These are phyloP conservation scores for Auricularia auricula-judae DNA, from an alignment of 768 basidiomycete species.

Conservation along the genomic window DNA sequence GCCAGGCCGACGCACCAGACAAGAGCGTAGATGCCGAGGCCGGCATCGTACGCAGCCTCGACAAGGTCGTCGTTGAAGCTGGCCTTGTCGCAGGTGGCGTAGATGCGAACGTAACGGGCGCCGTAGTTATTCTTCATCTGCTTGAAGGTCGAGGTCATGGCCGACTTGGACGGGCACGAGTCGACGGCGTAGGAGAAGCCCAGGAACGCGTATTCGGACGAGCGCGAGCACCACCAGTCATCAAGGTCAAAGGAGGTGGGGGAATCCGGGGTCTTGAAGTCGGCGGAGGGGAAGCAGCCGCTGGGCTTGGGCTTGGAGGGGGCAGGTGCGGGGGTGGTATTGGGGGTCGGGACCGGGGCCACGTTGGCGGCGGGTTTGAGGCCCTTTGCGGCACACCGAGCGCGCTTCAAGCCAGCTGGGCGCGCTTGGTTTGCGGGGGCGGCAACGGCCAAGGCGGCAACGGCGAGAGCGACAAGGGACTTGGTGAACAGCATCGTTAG, in stretches of 20 bases:
- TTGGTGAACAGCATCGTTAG: not conserved
- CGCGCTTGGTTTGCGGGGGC: not conserved
- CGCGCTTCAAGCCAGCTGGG: not conserved
- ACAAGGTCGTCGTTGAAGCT: conserved; percentile 2
- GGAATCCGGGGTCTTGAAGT: not conserved
- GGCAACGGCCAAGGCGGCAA: not conserved
- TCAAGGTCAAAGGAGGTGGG: not conserved
- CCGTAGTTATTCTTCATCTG: conserved; percentile 4
- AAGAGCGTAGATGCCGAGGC: conserved; percentile 3
- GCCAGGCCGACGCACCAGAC: conserved; percentile 1
- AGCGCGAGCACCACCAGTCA: conserved; percentile 1
- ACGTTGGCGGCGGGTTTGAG: not conserved
- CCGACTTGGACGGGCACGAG: not conserved
- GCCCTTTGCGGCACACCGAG: not conserved
- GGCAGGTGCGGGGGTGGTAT: not conserved
- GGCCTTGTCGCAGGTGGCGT: conserved; percentile 5
- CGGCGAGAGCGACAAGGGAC: not conserved
- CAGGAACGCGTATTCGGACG: not conserved
- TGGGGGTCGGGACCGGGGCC: not conserved
- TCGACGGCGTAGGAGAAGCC: not conserved
- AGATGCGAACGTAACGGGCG: conserved; percentile 9
- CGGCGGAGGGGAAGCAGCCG: not conserved
- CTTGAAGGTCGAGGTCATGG: conserved; percentile 3
- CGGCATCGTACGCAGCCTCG: conserved; percentile 3
- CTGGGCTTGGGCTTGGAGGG: not conserved